Conservation (phyloP, 164 flowering plant genomes). For the Pachysandra terminalis region DNA sequence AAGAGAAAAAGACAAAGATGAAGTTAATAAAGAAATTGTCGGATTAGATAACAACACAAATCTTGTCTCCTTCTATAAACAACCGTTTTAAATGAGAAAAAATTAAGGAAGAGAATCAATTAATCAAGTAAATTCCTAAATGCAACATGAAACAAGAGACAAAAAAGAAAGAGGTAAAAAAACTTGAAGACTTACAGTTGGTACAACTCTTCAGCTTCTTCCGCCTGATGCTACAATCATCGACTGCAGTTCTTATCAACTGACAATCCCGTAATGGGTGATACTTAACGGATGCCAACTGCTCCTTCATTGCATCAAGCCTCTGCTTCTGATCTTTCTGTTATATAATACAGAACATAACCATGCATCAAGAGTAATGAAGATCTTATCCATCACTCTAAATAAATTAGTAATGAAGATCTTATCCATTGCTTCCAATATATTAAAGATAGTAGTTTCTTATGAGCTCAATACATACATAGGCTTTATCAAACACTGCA, state of each 20-base stretch:
- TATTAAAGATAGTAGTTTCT: not conserved
- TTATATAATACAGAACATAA: conserved; percentile 2
- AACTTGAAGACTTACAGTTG: conserved; percentile 19
- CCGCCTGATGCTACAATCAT: conserved; percentile 20
- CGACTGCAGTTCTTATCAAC: conserved; percentile 5
- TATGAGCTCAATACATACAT: conserved; percentile 43
- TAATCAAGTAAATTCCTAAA: too few species aligned
- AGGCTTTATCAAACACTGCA: conserved; percentile 33
- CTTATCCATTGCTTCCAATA: not conserved
- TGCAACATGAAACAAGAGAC: too few species aligned
- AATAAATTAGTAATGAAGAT: not conserved
- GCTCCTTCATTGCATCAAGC: conserved; percentile 49
- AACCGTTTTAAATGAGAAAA: too few species aligned
- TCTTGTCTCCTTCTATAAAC: too few species aligned
- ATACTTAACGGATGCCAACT: conserved; percentile 54
- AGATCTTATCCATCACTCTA: not conserved
- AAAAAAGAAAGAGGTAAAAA: not conserved
- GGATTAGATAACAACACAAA: too few species aligned
- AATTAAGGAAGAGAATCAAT: too few species aligned
- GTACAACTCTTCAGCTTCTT: conserved; percentile 40
- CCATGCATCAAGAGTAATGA: conserved; percentile 1
- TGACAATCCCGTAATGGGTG: conserved; percentile 56
- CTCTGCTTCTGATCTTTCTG: conserved; percentile 53
- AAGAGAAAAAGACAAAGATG: too few species aligned
- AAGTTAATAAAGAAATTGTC: too few species aligned